phyloP scores from a whole-genome alignment of 73 alveolate species.

The Paramecium sonneborni region DNA sequence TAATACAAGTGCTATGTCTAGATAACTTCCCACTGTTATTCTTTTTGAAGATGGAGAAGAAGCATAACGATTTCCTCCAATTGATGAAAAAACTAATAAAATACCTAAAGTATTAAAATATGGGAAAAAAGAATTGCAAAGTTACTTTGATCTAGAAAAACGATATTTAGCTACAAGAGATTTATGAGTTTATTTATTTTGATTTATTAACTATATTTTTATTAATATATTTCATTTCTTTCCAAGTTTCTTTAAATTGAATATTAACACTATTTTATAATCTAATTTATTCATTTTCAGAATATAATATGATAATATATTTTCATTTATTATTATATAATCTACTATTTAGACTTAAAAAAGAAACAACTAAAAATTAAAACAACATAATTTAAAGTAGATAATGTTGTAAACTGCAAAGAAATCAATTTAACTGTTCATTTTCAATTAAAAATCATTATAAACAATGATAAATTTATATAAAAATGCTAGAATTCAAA shows the following conservation, averaged over 20 bases:
- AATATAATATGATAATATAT: background rate
- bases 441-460: background rate
- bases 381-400: background rate
- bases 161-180: constrained; percentile 75
- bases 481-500: background rate
- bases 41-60: constrained; percentile 80
- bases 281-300: background rate
- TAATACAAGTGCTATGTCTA: constrained; percentile 65
- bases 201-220: background rate
- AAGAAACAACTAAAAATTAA: background rate
- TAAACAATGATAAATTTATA: background rate
- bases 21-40: constrained; percentile 74
- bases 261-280: background rate
- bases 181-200: background rate
- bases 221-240: background rate
- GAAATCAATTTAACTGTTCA: background rate
- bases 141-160: constrained; percentile 73
- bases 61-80: constrained; percentile 71
- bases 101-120: constrained; percentile 68
- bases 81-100: constrained; percentile 62
- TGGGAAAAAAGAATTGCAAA: constrained; percentile 65
- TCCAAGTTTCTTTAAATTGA: background rate
- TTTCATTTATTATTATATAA: background rate
- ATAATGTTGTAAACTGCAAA: background rate
- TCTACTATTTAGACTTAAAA: background rate